Evolutionary conservation across 768 basidiomycete genomes (phyloP).

Genomic region (Phylloporus arenicola): DNA sequence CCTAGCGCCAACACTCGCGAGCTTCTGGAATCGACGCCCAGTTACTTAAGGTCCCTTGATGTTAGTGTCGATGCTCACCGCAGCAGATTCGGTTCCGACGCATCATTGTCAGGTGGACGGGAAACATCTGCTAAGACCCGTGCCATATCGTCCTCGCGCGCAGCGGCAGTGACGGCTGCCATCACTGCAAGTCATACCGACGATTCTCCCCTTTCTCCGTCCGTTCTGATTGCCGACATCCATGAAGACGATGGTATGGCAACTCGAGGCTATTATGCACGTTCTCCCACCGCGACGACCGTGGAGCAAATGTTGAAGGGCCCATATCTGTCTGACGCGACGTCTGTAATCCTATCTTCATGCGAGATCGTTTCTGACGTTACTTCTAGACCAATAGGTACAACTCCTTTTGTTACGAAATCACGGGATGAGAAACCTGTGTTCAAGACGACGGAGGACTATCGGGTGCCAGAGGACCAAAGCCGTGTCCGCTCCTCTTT

Average conservation of each 20-base stretch:
- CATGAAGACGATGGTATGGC: not conserved
- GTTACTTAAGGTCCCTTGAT: not conserved
- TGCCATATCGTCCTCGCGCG: not conserved
- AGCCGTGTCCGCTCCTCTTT: not conserved
- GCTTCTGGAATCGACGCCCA: not conserved
- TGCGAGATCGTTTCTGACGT: not conserved
- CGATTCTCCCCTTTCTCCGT: not conserved
- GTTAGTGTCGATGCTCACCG: not conserved
- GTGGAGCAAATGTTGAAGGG: not conserved
- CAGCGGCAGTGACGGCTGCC: not conserved
- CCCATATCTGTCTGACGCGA: not conserved
- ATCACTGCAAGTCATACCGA: not conserved
- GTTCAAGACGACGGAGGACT: not conserved
- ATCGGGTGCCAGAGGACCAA: not conserved
- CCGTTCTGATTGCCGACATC: not conserved
- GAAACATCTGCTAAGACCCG: not conserved
- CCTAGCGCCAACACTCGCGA: not conserved
- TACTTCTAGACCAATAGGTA: constrained; percentile 1
- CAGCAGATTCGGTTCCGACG: not conserved
- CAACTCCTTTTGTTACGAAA: not conserved
- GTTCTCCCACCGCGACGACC: not conserved
- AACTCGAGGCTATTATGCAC: not conserved
- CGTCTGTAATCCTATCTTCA: constrained; percentile 5
- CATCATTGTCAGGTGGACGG: not conserved
- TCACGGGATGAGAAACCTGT: not conserved